Percentiles rank a stretch among this genome's conserved stretches.
Evolutionary conservation across 768 basidiomycete species (phyloP).

Genomic region (Dictyophora rubrovolvata): DNA sequence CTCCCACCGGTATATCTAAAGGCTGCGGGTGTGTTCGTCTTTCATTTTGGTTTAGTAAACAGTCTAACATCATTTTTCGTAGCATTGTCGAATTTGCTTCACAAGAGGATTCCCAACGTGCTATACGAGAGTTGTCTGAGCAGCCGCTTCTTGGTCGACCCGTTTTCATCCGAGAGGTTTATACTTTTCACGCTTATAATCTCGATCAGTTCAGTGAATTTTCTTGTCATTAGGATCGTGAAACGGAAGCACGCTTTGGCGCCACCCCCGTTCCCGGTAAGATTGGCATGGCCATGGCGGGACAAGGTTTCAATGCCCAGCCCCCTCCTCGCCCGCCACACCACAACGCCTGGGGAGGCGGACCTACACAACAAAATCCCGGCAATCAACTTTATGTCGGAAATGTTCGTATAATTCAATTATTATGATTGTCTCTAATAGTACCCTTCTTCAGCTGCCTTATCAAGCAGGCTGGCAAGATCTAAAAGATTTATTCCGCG

Average conservation of each 20-base stretch:
- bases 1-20: conserved; percentile 93
- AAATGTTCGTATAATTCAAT: conserved; percentile 44
- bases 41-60: not conserved
- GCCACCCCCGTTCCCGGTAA: conserved; percentile 93
- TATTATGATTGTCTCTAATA: conserved; percentile 2
- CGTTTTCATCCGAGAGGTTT: conserved; percentile 92
- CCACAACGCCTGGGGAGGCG: conserved; percentile 47
- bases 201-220: not conserved
- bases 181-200: conserved; percentile 13
- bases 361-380: conserved; percentile 37
- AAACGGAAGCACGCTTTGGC: conserved; percentile 91
- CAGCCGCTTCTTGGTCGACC: conserved; percentile 84
- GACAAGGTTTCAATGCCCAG: conserved; percentile 69
- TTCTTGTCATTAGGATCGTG: conserved; percentile 64
- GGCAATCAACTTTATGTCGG: conserved; percentile 91
- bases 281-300: conserved; percentile 93
- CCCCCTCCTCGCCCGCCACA: conserved; percentile 78
- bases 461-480: conserved; percentile 99
- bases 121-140: conserved; percentile 87
- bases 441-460: conserved; percentile 50
- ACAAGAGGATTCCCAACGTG: conserved; percentile 80
- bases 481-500: conserved; percentile 92
- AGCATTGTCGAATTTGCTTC: conserved; percentile 95
- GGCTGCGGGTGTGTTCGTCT: conserved; percentile 84
- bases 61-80: not conserved